Evolutionary conservation across 805 yeast genomes (phyloP), one percentile per base, ranked within the genome.

Genomic region (Kodamaea kakaduensis): DNA sequence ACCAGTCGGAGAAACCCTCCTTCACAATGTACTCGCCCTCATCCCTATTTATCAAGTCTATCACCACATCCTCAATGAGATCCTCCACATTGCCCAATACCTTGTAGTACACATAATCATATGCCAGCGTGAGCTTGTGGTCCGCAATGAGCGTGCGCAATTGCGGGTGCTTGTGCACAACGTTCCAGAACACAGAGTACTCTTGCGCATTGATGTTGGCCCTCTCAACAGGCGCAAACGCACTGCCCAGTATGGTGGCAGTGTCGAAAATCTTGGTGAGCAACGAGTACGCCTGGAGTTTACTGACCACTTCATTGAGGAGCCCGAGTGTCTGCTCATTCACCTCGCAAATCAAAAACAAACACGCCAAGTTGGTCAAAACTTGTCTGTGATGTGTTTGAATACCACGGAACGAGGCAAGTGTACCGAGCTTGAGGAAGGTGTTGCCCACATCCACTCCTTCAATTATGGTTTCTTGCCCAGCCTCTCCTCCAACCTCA

Each of bases 21-120:
- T 42, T 31, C 31, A 68, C 66, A 41, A 77, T 74, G 5, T 75
- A 57, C 5, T 50, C 43, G 48, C 54, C 53, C 18, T 75, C 63
- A 41, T 52, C 58, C 23, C 45, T 48, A 25, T 50, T 59, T 25
- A 58, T 51, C 22, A 56, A 50, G 17, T 50, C 56, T 17, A 61
- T 51, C 17, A 59, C 56, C 6, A 59, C 56, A 21, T 64, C 64
- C 10, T 64, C 62, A 8, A 67, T 42, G 23, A 75, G 54, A 6
- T 61, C 57, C 5, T 57, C 48, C 24, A 47, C 45, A 14, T 34
- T 41, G 1, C 46, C 34, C 13, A 50, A 40, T 4, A 54, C 36
- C 8, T 37, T 31, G n/a, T 41, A 32, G 25, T 43, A 41, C 19
- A 56, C 56, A 34, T 42, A 52, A 38, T 61, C 62, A 32, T 46